Percentiles rank a stretch among this genome's conserved stretches.
Conservation (phyloP, 176 grass and related monocot genomes). For the Metroxylon sagu region DNA sequence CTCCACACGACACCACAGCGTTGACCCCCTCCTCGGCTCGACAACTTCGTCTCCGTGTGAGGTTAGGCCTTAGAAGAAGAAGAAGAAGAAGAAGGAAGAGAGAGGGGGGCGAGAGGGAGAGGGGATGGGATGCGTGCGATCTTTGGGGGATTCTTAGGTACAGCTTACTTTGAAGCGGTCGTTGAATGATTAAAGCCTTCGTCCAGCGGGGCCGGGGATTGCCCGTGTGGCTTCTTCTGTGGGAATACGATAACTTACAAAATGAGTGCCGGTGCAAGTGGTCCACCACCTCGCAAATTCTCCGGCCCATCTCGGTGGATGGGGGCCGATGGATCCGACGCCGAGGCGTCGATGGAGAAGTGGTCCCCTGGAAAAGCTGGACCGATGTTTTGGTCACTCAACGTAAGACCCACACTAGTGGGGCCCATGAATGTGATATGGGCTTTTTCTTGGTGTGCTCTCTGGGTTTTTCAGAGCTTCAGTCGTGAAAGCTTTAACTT, state of each 20-base stretch:
- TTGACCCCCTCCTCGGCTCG: too few relatives aligned
- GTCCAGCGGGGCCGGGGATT: not conserved
- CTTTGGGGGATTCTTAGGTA: slow-evolving; percentile 4
- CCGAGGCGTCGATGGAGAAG: not conserved
- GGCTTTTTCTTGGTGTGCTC: too few relatives aligned
- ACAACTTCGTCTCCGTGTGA: too few relatives aligned
- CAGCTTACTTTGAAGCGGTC: slow-evolving; percentile 11
- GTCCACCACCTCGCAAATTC: not conserved
- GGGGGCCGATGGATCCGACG: not conserved
- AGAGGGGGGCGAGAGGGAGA: not conserved
- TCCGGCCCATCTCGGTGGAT: not conserved
- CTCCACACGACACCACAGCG: too few relatives aligned
- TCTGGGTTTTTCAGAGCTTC: too few relatives aligned
- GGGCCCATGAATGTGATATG: too few relatives aligned
- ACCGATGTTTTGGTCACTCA: too few relatives aligned
- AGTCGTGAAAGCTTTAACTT: too few relatives aligned
- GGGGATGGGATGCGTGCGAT: not conserved
- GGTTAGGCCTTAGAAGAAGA: not conserved
- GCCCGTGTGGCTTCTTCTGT: not conserved
- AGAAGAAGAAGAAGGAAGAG: not conserved
- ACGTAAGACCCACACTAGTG: too few relatives aligned
- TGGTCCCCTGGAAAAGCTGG: too few relatives aligned
- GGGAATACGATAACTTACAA: slow-evolving; percentile 6
- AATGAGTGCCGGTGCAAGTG: not conserved
- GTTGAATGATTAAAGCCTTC: not conserved